These are phyloP conservation scores for Stephanocyclus meneghinianus DNA, from an alignment of 352 stramenopile genomes.

Conservation along the genomic window DNA sequence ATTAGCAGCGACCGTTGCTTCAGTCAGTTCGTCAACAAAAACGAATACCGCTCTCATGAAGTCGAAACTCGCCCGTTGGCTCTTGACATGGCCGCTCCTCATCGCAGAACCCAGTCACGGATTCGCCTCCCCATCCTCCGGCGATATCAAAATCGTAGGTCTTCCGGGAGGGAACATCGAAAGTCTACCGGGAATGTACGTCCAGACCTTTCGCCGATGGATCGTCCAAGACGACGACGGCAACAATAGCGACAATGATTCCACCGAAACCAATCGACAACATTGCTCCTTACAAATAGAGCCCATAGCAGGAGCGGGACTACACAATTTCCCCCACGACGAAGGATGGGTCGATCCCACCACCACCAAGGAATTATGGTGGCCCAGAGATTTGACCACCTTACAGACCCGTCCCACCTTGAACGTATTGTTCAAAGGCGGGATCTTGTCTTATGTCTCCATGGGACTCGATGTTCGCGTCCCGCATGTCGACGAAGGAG, in stretches of 20 bases:
- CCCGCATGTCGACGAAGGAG: constrained; percentile 7
- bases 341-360: constrained; percentile 55
- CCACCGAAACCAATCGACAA: too few species aligned
- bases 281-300: constrained; percentile 17
- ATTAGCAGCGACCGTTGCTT: too few species aligned
- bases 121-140: neutral
- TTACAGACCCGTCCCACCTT: constrained; percentile 47
- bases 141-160: constrained; percentile 41
- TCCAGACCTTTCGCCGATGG: constrained; percentile 48
- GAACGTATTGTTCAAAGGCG: constrained; percentile 47
- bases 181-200: constrained; percentile 49
- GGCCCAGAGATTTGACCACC: constrained; percentile 38
- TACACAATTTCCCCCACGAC: constrained; percentile 20
- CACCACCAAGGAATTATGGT: constrained; percentile 48
- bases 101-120: neutral
- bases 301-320: constrained; percentile 33
- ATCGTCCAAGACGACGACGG: constrained; percentile 26
- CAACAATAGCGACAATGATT: neutral
- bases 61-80: neutral
- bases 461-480: constrained; percentile 53
- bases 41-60: neutral
- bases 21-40: neutral
- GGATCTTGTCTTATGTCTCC: constrained; percentile 38
- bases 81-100: neutral
- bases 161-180: constrained; percentile 42